phyloP scores from a whole-genome alignment of 805 yeast species.

The Vanderwaltozyma yarrowii region DNA sequence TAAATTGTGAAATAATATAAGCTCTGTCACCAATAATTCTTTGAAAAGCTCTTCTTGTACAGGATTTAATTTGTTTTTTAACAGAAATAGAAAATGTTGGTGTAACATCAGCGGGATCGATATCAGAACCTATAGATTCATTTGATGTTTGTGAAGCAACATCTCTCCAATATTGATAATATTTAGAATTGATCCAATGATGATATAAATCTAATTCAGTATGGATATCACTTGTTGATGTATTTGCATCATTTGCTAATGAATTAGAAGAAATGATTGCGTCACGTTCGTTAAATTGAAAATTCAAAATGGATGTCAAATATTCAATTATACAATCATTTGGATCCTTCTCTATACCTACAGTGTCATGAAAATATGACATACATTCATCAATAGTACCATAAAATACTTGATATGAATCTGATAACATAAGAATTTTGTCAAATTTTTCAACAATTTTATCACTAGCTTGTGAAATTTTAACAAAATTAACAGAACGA shows the following conservation, averaged over 20 bases:
- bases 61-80: slow-evolving; percentile 35
- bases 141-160: slow-evolving; percentile 16
- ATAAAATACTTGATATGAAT: slow-evolving; percentile 38
- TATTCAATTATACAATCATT: slow-evolving; percentile 58
- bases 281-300: slow-evolving; percentile 6
- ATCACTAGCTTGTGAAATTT: slow-evolving; percentile 41
- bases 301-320: slow-evolving; percentile 47
- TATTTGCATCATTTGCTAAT: slow-evolving; percentile 33
- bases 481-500: slow-evolving; percentile 35
- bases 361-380: slow-evolving; percentile 35
- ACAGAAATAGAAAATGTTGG: slow-evolving; percentile 13
- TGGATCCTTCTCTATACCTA: slow-evolving; percentile 46
- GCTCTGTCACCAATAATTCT: slow-evolving; percentile 38
- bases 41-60: slow-evolving; percentile 36
- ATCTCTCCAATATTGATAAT: slow-evolving; percentile 18
- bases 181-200: slow-evolving; percentile 23
- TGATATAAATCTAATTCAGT: slow-evolving; percentile 31
- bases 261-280: neutral
- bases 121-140: slow-evolving; percentile 24
- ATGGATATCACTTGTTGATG: slow-evolving; percentile 30
- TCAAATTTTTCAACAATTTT: slow-evolving; percentile 39
- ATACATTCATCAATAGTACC: slow-evolving; percentile 36
- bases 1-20: slow-evolving; percentile 32
- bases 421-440: slow-evolving; percentile 37
- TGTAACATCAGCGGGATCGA: slow-evolving; percentile 24